Base-by-base conservation (phyloP, 2,329 filamentous ascomycete species). In the Xylaria sp. region DNA sequence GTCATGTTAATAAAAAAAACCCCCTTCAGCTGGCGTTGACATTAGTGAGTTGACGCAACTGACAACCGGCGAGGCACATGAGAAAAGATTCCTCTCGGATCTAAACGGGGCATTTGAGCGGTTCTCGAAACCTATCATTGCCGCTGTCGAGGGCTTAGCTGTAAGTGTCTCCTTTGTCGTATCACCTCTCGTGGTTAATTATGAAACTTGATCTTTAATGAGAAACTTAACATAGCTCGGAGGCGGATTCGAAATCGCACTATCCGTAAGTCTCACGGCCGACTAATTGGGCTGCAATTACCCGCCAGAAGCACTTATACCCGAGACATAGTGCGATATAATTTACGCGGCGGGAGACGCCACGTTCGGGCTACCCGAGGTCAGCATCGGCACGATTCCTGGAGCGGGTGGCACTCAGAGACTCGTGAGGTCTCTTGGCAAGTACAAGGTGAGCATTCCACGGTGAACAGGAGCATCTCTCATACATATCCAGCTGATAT, bases 321-420 rank as follows among this genome's bases (percentile, higher is more conserved):
- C n/a, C 8, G 7, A 25, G 51, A 62, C 39, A 31, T 63, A 79
- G 79, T 81, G 79, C 72, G 81, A 82, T 70, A 78, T 82, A 48
- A 81, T 82, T 41, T 98, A 98, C 84, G 94, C 92, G 81, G 93
- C 92, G 1, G 86, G 90, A 46, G 88, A 84, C 18, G 94, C 95
- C 69, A 94, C 92, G 74, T 97, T 98, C 79, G 96, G 95, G 28
- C 94, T 98, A 82, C 95, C 95, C 0, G 96, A 98, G 84, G 93
- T 98, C 83, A 97, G 95, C 83, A 86, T 98, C 8, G 95, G 96
- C 18, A 91, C 92, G 2, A 94, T 98, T 65, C 96, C 95, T 0
- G 95, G 96, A 2, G 95, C 92, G 0, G 95, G 95, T 23, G 95
- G 95, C 10, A 93, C 90, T 65, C 96, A 98, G 64, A 73, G 80